Evolutionary conservation across 345 rosid genomes (phyloP).

Genomic region (Eucalyptus tenuipes): DNA sequence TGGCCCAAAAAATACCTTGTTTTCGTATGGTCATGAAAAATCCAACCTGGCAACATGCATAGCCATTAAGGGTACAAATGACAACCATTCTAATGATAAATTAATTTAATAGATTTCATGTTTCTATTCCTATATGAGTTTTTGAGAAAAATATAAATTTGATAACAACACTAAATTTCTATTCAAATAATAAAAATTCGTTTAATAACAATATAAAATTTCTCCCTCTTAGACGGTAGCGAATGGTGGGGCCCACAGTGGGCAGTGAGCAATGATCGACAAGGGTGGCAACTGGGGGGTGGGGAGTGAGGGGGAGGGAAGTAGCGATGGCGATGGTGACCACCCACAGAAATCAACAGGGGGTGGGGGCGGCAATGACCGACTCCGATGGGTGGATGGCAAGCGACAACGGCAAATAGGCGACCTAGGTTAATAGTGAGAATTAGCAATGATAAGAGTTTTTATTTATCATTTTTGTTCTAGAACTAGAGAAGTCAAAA

Average conservation of each 20-base stretch:
- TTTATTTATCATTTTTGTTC: too few species aligned
- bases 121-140: too few species aligned
- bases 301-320: accelerated
- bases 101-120: too few species aligned
- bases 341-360: accelerated
- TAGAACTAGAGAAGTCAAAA: accelerated
- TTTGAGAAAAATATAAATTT: too few species aligned
- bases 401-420: accelerated
- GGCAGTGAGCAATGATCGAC: accelerated
- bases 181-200: accelerated
- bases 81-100: accelerated
- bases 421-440: accelerated
- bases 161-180: accelerated
- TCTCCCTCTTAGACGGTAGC: accelerated
- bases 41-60: neutral
- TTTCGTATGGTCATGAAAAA: accelerated
- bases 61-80: accelerated
- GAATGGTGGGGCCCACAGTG: accelerated
- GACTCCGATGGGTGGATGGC: accelerated
- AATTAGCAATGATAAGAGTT: accelerated
- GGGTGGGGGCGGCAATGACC: accelerated
- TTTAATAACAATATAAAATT: too few species aligned
- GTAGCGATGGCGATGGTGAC: accelerated
- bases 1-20: neutral
- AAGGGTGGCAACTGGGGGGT: too few species aligned